Percentiles rank a stretch among this genome's conserved stretches.
phyloP scores from a whole-genome alignment of 1,284 basidiomycete genomes.

The Malassezia obtusa region DNA sequence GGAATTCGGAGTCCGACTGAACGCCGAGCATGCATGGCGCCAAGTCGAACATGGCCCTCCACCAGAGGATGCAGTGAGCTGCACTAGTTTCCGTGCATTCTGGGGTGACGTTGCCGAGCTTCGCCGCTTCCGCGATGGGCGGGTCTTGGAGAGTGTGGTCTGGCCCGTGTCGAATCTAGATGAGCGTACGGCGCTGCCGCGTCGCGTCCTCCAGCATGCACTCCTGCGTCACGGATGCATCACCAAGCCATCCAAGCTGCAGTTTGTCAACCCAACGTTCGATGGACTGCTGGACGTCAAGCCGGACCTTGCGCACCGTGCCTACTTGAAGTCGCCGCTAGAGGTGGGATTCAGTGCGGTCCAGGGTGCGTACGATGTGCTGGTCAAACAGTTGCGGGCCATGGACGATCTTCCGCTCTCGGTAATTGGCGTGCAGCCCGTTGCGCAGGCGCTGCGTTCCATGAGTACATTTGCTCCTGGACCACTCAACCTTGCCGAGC shows the following conservation, averaged over 20 bases:
- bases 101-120: conserved; percentile 91
- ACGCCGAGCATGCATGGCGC: conserved; percentile 34
- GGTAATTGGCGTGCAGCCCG: conserved; percentile 64
- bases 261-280: conserved; percentile 55
- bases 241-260: conserved; percentile 49
- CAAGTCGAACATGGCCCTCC: conserved; percentile 53
- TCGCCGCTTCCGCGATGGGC: conserved; percentile 91
- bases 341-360: conserved; percentile 61
- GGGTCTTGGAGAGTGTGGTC: conserved; percentile 83
- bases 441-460: conserved; percentile 64
- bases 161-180: conserved; percentile 55
- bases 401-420: conserved; percentile 67
- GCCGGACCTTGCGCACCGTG: conserved; percentile 27
- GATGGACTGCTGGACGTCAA: conserved; percentile 55
- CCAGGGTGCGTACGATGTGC: conserved; percentile 65
- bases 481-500: conserved; percentile 51
- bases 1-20: conserved; percentile 29
- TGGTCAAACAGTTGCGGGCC: conserved; percentile 68
- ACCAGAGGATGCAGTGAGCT: conserved; percentile 49
- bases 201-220: conserved; percentile 64
- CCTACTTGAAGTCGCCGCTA: conserved; percentile 47
- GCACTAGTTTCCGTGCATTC: conserved; percentile 63
- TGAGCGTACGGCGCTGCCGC: conserved; percentile 62
- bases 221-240: conserved; percentile 67
- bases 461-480: conserved; percentile 65